These are phyloP conservation scores for Backusella morwellensis DNA, from an alignment of 192 early-diverging fungal genomes.

Conservation along the genomic window DNA sequence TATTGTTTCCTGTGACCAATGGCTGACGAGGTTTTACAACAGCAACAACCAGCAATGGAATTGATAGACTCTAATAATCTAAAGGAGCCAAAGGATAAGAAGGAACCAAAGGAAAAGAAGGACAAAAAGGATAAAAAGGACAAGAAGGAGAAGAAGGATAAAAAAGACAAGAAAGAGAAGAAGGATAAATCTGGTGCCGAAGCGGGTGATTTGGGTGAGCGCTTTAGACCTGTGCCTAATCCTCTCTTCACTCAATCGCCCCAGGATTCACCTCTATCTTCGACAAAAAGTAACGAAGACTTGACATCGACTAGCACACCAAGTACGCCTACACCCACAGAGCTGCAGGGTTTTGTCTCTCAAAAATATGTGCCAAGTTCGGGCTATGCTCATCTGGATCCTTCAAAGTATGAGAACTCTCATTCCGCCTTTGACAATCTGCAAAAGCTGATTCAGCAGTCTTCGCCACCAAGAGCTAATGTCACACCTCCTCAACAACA, in stretches of 20 bases:
- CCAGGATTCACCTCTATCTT: background rate
- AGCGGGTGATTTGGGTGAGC: background rate
- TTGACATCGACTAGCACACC: background rate
- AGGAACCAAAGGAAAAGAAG: conserved; percentile 4
- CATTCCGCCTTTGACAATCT: conserved; percentile 10
- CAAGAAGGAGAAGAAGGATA: background rate
- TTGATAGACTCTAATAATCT: background rate
- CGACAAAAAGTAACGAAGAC: background rate
- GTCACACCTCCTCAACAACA: background rate
- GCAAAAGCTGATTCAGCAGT: background rate
- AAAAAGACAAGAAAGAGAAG: background rate
- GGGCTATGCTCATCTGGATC: conserved; percentile 8
- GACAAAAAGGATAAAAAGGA: conserved; percentile 14
- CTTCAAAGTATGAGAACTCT: conserved; percentile 2
- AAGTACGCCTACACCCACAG: conserved; percentile 2
- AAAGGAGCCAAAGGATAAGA: background rate
- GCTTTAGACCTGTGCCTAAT: conserved; percentile 1
- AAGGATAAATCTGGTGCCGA: background rate
- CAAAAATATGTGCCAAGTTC: background rate
- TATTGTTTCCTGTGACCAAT: background rate
- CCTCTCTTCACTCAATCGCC: conserved; percentile 1
- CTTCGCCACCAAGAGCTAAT: background rate
- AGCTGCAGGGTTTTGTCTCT: background rate
- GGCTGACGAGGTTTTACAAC: background rate
- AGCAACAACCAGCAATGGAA: background rate